A percentile compares a stretch with the other conserved stretches of the same genome.
Conservation (phyloP, 306 rosid genomes). For the Begonia masoniana region DNA sequence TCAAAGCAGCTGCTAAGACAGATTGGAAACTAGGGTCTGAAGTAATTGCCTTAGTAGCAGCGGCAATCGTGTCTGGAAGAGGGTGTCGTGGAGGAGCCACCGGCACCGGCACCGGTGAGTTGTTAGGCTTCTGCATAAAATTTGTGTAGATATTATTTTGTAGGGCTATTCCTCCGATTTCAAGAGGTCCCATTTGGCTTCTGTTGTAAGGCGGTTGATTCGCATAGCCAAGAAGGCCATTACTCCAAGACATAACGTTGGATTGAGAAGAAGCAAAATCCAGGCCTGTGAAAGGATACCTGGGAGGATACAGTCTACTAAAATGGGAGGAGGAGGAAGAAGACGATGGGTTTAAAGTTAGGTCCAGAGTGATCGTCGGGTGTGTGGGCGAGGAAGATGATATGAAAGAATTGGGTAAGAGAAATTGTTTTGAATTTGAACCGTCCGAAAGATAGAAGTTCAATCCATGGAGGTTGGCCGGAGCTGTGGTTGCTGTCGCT, state of each 20-base stretch:
- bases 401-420: constrained; percentile 46
- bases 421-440: constrained; percentile 40
- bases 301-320: constrained; percentile 30
- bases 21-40: constrained; percentile 81
- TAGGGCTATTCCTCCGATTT: constrained; percentile 27
- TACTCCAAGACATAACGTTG: constrained; percentile 37
- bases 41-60: constrained; percentile 83
- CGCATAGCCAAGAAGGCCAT: constrained; percentile 30
- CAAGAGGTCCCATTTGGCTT: constrained; percentile 21
- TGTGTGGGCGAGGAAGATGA: constrained; percentile 28
- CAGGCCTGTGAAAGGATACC: constrained; percentile 35
- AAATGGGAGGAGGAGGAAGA: constrained; percentile 31
- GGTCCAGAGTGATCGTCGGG: constrained; percentile 87
- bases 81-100: constrained; percentile 8
- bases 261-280: constrained; percentile 44
- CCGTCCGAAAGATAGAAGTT: constrained; percentile 41
- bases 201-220: constrained; percentile 11
- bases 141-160: constrained; percentile 28
- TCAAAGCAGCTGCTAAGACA: constrained; percentile 62
- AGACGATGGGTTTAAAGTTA: constrained; percentile 47
- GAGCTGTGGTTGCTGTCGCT: constrained; percentile 5
- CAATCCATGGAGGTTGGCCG: constrained; percentile 34
- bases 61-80: constrained; percentile 47
- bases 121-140: constrained; percentile 26
- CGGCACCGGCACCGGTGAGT: not conserved